phyloP scores from a whole-genome alignment of 257 asterid genomes.

The Craterostigma plantagineum region DNA sequence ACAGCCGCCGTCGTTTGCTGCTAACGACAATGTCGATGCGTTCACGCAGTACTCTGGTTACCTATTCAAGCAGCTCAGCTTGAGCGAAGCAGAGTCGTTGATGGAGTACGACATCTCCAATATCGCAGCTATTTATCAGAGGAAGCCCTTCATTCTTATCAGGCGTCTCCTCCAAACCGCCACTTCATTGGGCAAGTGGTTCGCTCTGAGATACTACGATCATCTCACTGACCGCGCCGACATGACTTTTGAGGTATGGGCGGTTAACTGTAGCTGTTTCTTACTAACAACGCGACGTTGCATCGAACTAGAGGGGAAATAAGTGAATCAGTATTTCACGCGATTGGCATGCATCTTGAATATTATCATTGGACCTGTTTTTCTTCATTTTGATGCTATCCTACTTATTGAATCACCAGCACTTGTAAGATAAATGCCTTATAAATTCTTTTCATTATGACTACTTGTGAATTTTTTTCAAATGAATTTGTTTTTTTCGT shows the following conservation, averaged over 20 bases:
- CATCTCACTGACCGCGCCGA: conserved; percentile 49
- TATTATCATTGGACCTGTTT: neutral
- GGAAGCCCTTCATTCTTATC: conserved; percentile 55
- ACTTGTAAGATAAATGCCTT: too few species aligned
- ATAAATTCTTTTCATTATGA: too few species aligned
- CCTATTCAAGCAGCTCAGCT: conserved; percentile 39
- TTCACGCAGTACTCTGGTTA: conserved; percentile 81
- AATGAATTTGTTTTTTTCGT: conserved; percentile 1
- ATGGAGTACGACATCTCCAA: conserved; percentile 42
- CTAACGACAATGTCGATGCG: conserved; percentile 33
- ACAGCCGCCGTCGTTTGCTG: neutral
- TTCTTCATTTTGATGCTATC: neutral
- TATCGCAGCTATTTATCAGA: conserved; percentile 45
- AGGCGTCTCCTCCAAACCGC: conserved; percentile 69
- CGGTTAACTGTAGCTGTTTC: too few species aligned
- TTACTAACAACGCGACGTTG: too few species aligned
- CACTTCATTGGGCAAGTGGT: conserved; percentile 80
- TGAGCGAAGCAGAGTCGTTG: conserved; percentile 62
- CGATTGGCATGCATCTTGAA: neutral
- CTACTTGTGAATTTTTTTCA: neutral
- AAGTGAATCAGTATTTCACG: neutral
- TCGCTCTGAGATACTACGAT: conserved; percentile 70
- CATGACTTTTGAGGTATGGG: conserved; percentile 47
- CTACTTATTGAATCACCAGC: neutral
- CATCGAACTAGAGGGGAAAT: too few species aligned